Percentiles rank a stretch among this genome's conserved stretches.
Conservation (phyloP, 805 yeast genomes). For the Saccharomycopsis sp. region DNA sequence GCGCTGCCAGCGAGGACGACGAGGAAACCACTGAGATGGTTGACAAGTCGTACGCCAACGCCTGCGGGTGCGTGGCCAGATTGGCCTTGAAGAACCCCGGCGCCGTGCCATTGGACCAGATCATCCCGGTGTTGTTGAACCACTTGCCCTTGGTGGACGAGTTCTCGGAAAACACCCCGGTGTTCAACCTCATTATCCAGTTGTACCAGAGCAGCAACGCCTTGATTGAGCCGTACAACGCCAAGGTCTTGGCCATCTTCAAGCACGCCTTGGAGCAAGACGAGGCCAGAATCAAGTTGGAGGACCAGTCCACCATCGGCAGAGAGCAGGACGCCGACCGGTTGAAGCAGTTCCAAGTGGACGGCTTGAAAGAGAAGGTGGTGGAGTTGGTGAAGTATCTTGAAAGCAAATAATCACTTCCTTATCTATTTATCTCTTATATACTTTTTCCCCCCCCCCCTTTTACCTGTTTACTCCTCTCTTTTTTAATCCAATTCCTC, state of each 20-base stretch:
- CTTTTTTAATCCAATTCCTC: too few relatives aligned
- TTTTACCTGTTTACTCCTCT: neutral
- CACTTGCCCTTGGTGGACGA: conserved; percentile 85
- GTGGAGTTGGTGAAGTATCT: conserved; percentile 64
- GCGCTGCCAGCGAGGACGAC: conserved; percentile 44
- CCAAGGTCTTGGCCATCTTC: conserved; percentile 57
- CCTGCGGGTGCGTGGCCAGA: conserved; percentile 95
- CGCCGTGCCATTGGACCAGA: conserved; percentile 68
- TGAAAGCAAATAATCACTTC: too few relatives aligned
- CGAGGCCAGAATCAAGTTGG: conserved; percentile 59
- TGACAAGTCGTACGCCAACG: conserved; percentile 83
- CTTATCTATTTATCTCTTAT: too few relatives aligned
- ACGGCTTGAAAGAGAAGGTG: conserved; percentile 55
- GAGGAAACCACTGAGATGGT: conserved; percentile 73
- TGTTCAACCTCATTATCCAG: conserved; percentile 66
- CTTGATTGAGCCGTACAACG: conserved; percentile 44
- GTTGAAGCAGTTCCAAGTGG: conserved; percentile 68
- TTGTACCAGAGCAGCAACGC: conserved; percentile 59
- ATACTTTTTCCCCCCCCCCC: neutral
- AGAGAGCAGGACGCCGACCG: conserved; percentile 76
- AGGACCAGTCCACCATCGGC: conserved; percentile 69
- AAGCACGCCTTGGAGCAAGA: conserved; percentile 68
- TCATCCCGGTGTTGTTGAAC: conserved; percentile 62
- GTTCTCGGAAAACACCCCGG: conserved; percentile 87
- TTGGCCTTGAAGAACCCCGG: conserved; percentile 65